Percentiles rank a stretch among this genome's conserved stretches.
These are phyloP conservation scores for Aspergillus fumigatiaffinis DNA, from an alignment of 2,329 filamentous ascomycete genomes.

Conservation along the genomic window DNA sequence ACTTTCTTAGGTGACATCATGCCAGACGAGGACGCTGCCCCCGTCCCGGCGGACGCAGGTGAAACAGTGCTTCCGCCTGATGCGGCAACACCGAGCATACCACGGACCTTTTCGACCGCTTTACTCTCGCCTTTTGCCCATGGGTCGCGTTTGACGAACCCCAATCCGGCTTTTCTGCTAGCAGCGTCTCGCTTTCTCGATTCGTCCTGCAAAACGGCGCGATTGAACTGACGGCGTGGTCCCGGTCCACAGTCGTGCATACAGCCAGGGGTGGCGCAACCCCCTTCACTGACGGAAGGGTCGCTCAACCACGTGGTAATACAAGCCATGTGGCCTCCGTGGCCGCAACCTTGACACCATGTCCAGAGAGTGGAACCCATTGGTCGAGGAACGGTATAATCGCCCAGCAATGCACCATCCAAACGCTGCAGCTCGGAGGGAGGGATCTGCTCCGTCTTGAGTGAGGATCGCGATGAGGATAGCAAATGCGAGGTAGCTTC, in stretches of 20 bases:
- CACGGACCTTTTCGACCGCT: slow-evolving; percentile 44
- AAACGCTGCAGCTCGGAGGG: slow-evolving; percentile 23
- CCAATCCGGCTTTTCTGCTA: slow-evolving; percentile 30
- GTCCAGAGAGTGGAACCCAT: slow-evolving; percentile 47
- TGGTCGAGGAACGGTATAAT: slow-evolving; percentile 24
- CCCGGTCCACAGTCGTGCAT: slow-evolving; percentile 57
- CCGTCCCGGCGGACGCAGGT: slow-evolving; percentile 19
- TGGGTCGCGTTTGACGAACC: slow-evolving; percentile 42
- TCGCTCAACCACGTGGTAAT: slow-evolving; percentile 54
- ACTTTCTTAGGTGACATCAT: slow-evolving; percentile 44
- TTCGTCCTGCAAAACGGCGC: slow-evolving; percentile 28
- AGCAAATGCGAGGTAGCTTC: slow-evolving; percentile 38
- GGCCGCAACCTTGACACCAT: slow-evolving; percentile 59
- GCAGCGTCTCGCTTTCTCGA: slow-evolving; percentile 30
- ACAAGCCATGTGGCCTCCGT: slow-evolving; percentile 57
- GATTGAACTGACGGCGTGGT: slow-evolving; percentile 39
- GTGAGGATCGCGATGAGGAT: slow-evolving; percentile 44
- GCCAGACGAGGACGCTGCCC: slow-evolving; percentile 24
- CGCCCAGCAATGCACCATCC: slow-evolving; percentile 13
- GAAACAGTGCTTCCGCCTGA: slow-evolving; percentile 20
- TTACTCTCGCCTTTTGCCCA: slow-evolving; percentile 44
- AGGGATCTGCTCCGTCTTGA: slow-evolving; percentile 29
- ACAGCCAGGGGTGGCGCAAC: slow-evolving; percentile 57
- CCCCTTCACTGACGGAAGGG: slow-evolving; percentile 47
- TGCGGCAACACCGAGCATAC: slow-evolving; percentile 36